These are phyloP conservation scores for Huntiella omanensis DNA, from an alignment of 2,329 filamentous ascomycete species.

Conservation along the genomic window DNA sequence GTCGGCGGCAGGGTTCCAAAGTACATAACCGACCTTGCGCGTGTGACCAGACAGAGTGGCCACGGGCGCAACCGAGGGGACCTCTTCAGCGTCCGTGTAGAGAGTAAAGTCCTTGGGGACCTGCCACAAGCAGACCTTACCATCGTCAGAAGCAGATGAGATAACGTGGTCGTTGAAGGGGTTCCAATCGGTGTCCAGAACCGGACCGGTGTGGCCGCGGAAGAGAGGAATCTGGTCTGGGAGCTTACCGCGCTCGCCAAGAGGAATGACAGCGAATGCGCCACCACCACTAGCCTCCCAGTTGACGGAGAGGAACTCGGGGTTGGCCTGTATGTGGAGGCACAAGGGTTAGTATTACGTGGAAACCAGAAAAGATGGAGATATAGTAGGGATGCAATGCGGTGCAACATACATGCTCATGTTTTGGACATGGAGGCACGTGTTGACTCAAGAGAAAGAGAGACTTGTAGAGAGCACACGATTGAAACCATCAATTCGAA, in stretches of 20 bases:
- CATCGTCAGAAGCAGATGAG: conserved; percentile 88
- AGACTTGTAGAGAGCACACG: too few relatives aligned
- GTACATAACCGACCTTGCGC: conserved; percentile 92
- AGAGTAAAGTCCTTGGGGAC: conserved; percentile 78
- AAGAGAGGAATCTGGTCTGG: conserved; percentile 90
- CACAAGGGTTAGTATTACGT: neutral
- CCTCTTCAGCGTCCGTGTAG: conserved; percentile 67
- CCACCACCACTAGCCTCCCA: conserved; percentile 94
- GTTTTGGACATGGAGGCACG: too few relatives aligned
- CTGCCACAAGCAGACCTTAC: conserved; percentile 92
- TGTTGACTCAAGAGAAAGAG: too few relatives aligned
- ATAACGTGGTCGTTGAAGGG: conserved; percentile 90
- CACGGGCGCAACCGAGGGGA: conserved; percentile 61
- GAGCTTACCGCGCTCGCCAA: conserved; percentile 73
- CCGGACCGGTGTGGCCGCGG: conserved; percentile 84
- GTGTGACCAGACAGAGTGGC: conserved; percentile 73
- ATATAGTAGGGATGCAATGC: too few relatives aligned
- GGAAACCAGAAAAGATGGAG: too few relatives aligned
- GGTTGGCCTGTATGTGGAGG: conserved; percentile 51
- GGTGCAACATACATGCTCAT: too few relatives aligned
- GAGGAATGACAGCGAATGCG: conserved; percentile 87
- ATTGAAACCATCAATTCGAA: too few relatives aligned
- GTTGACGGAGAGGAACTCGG: conserved; percentile 90
- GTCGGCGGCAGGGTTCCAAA: conserved; percentile 92
- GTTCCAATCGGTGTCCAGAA: conserved; percentile 96